Evolutionary conservation across 345 rosid species (phyloP).

Genomic region (Eutrema yunnanense): DNA sequence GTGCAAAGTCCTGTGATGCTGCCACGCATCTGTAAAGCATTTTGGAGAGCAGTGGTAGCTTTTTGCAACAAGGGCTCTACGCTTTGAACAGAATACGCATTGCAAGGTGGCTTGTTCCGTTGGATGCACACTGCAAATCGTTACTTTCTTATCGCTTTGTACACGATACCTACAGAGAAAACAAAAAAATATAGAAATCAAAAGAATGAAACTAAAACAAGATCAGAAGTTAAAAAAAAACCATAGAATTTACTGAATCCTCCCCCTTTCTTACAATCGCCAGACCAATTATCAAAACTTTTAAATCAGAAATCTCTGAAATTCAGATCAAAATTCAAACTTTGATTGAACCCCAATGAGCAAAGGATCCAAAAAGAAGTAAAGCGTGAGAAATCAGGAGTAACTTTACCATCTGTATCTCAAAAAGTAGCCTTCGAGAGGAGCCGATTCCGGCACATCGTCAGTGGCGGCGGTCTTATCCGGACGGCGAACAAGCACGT

Average conservation of each 20-base stretch:
- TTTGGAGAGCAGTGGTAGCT: constrained; percentile 93
- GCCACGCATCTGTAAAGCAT: constrained; percentile 98
- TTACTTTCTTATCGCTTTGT: constrained; percentile 88
- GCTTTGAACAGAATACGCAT: constrained; percentile 88
- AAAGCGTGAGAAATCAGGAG: not conserved
- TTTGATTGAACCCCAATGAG: constrained; percentile 4
- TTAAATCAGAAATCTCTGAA: not conserved
- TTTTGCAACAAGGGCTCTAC: constrained; percentile 65
- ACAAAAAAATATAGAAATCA: not conserved
- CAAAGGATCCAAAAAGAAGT: not conserved
- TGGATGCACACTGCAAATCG: constrained; percentile 90
- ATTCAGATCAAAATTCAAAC: not conserved
- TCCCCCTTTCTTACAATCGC: not conserved
- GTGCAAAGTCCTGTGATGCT: constrained; percentile 90
- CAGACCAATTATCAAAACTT: not conserved
- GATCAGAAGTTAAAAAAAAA: not conserved
- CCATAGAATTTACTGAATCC: not conserved
- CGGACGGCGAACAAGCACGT: constrained; percentile 75
- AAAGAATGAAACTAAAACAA: not conserved
- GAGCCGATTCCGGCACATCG: constrained; percentile 84
- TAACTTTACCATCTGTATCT: constrained; percentile 80
- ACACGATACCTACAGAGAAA: constrained; percentile 70
- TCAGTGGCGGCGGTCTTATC: constrained; percentile 59
- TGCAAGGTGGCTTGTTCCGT: constrained; percentile 92
- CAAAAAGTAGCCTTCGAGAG: constrained; percentile 77